Evolutionary conservation across 1,139 yeast genomes (phyloP).

Genomic region (Suhomyces coccinellae): DNA sequence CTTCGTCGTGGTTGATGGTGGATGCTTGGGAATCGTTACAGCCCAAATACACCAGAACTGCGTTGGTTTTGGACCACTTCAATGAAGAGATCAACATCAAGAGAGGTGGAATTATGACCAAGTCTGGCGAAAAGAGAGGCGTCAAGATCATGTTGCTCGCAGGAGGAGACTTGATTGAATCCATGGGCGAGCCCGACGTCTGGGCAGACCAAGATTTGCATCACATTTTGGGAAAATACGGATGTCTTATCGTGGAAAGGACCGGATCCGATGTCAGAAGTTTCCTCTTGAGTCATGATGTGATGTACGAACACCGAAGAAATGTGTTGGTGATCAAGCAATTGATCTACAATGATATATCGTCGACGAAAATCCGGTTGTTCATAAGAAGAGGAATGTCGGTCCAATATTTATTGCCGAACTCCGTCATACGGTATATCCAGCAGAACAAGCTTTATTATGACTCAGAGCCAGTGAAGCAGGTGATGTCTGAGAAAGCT

Average conservation of each 20-base stretch:
- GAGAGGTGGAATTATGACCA: slow-evolving; percentile 79
- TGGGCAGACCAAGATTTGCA: slow-evolving; percentile 97
- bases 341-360: slow-evolving; percentile 91
- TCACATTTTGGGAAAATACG: slow-evolving; percentile 92
- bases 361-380: slow-evolving; percentile 90
- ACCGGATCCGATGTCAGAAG: slow-evolving; percentile 96
- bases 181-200: slow-evolving; percentile 99
- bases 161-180: slow-evolving; percentile 95
- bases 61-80: slow-evolving; percentile 93
- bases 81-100: slow-evolving; percentile 91
- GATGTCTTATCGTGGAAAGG: slow-evolving; percentile 93
- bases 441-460: slow-evolving; percentile 88
- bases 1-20: slow-evolving; percentile 97
- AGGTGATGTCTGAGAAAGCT: slow-evolving; percentile 65
- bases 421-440: slow-evolving; percentile 90
- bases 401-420: slow-evolving; percentile 91
- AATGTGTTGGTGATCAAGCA: slow-evolving; percentile 94
- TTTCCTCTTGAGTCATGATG: slow-evolving; percentile 87
- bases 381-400: slow-evolving; percentile 95
- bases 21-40: slow-evolving; percentile 99
- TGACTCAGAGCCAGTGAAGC: slow-evolving; percentile 92
- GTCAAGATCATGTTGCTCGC: slow-evolving; percentile 95
- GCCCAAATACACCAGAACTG: slow-evolving; percentile 88
- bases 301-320: slow-evolving; percentile 94
- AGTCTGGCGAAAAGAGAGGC: slow-evolving; percentile 75